Conservation (phyloP, 2,329 filamentous ascomycete species). For the Peltaster fructicola region DNA sequence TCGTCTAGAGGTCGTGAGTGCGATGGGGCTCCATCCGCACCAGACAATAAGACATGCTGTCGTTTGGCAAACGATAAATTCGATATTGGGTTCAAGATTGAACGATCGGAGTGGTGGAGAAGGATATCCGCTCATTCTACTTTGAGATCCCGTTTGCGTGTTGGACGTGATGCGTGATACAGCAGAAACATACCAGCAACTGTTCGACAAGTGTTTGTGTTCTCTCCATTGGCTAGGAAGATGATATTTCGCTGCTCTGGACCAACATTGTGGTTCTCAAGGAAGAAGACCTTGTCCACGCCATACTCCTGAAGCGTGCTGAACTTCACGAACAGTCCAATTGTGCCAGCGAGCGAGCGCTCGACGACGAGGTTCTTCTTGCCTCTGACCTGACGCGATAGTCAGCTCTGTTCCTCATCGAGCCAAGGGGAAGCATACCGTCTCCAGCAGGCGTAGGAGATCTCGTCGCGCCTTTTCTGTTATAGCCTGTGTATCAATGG, state of each 20-base stretch:
- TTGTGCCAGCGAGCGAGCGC: conserved; percentile 69
- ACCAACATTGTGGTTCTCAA: conserved; percentile 91
- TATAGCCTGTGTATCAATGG: conserved; percentile 58
- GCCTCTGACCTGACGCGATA: conserved; percentile 57
- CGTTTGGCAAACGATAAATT: no score
- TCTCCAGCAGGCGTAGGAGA: conserved; percentile 77
- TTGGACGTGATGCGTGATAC: conserved; percentile 1
- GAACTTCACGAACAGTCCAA: conserved; percentile 87
- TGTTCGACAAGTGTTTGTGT: conserved; percentile 60
- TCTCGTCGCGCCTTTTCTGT: conserved; percentile 73
- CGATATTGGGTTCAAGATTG: conserved; percentile 21
- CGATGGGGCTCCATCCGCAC: no score
- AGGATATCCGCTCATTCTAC: conserved; percentile 39
- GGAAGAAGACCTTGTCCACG: conserved; percentile 90
- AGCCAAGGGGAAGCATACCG: conserved; percentile 46
- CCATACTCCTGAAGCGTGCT: conserved; percentile 92
- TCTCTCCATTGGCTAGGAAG: conserved; percentile 83
- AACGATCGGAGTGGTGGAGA: conserved; percentile 34
- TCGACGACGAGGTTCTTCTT: conserved; percentile 98
- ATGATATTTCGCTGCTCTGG: conserved; percentile 88
- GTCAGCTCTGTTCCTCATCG: conserved; percentile 1
- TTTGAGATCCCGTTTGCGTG: conserved; percentile 33
- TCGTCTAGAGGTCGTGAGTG: no score
- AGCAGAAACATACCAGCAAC: conserved; percentile 56
- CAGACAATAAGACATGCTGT: no score